phyloP scores from a whole-genome alignment of 805 yeast genomes.

The Wickerhamomyces canadensis region DNA sequence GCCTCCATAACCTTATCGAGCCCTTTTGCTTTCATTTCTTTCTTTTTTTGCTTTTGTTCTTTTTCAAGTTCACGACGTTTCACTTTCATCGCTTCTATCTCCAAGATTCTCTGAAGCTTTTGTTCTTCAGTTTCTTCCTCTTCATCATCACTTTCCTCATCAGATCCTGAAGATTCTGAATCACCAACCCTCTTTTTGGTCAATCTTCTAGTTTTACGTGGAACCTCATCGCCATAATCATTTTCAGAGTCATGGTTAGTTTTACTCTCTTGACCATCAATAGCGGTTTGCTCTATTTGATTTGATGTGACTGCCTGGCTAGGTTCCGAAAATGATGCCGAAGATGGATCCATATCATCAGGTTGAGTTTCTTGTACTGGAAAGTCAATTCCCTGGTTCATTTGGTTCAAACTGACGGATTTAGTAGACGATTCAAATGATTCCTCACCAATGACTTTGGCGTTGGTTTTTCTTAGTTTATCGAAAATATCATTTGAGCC shows the following conservation, averaged over 20 bases:
- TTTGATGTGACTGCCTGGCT: not conserved
- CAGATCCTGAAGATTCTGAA: constrained; percentile 16
- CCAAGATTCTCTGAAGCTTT: constrained; percentile 12
- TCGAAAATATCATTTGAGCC: constrained; percentile 9
- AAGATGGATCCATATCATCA: constrained; percentile 1
- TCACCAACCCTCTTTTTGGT: constrained; percentile 11
- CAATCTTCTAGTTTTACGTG: constrained; percentile 9
- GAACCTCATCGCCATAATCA: constrained; percentile 25
- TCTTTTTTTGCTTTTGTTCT: constrained; percentile 28
- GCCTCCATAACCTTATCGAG: constrained; percentile 60
- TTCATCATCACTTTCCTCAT: constrained; percentile 20
- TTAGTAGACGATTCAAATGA: not conserved
- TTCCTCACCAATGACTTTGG: constrained; percentile 7
- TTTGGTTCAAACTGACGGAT: no score
- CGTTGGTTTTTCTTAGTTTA: constrained; percentile 10
- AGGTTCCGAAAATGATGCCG: not conserved
- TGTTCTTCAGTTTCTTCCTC: constrained; percentile 19
- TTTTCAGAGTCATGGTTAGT: no score
- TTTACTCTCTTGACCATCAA: no score
- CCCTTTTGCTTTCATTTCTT: constrained; percentile 55
- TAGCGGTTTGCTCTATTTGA: not conserved
- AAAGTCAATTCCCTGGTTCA: not conserved
- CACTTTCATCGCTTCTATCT: constrained; percentile 15
- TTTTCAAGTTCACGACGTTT: constrained; percentile 21
- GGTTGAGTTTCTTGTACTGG: not conserved